phyloP scores from a whole-genome alignment of 129 eudicot genomes.

The Rutidosis leptorrhynchoides region DNA sequence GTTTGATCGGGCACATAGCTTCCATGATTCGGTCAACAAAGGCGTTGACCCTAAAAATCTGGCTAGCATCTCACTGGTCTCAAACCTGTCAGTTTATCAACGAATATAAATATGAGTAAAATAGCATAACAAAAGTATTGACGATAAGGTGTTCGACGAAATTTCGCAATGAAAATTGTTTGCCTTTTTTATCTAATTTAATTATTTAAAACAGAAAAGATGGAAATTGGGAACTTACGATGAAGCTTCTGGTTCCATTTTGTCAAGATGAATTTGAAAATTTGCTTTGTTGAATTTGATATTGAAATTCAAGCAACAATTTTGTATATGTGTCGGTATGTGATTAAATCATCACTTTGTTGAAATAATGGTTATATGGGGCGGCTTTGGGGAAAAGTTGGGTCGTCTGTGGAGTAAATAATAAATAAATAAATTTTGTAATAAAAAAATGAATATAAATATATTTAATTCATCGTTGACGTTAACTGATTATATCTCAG shows the following conservation, averaged over 20 bases:
- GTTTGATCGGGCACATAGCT: slow-evolving; percentile 53
- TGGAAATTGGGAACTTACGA: slow-evolving; percentile 44
- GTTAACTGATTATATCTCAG: too few relatives aligned
- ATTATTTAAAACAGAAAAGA: slow-evolving; percentile 29
- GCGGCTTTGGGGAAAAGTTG: slow-evolving; percentile 17
- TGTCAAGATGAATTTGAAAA: slow-evolving; percentile 7
- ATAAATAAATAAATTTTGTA: neutral
- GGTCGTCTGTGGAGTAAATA: slow-evolving; percentile 8
- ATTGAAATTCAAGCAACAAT: slow-evolving; percentile 21
- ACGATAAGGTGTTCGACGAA: slow-evolving; percentile 30
- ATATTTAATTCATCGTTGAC: too few relatives aligned
- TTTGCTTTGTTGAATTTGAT: neutral
- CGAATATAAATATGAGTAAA: neutral
- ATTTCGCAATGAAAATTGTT: slow-evolving; percentile 16
- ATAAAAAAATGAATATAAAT: neutral
- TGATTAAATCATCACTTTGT: slow-evolving; percentile 6
- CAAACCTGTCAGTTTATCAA: slow-evolving; percentile 48
- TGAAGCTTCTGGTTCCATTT: slow-evolving; percentile 77
- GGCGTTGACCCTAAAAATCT: slow-evolving; percentile 65
- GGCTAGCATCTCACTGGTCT: slow-evolving; percentile 82
- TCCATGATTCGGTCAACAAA: slow-evolving; percentile 65
- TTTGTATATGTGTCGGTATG: neutral
- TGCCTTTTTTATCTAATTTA: slow-evolving; percentile 19
- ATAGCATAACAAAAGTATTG: neutral
- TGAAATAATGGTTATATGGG: neutral